Evolutionary conservation across 108 stramenopile genomes (phyloP).

Genomic region (Thalassiosira profunda): DNA sequence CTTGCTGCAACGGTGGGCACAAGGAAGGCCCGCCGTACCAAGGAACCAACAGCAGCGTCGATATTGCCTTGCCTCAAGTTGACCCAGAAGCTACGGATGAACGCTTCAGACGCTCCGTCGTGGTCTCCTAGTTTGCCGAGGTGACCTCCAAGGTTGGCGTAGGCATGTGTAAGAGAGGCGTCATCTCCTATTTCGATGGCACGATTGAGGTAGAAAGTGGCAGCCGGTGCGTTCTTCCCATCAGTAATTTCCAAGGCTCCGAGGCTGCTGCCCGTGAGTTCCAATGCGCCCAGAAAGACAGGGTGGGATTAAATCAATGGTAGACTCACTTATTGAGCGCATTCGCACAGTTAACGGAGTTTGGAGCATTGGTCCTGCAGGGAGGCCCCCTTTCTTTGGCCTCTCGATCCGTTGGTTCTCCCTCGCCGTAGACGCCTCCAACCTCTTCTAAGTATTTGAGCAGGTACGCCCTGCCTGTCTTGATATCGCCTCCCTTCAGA

Average conservation of each 20-base stretch:
- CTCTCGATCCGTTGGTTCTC: neutral
- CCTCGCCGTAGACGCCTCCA: conserved; percentile 20
- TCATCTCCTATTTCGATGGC: conserved; percentile 39
- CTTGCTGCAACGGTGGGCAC: conserved; percentile 16
- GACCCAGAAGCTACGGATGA: conserved; percentile 15
- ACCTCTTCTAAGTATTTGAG: conserved; percentile 8
- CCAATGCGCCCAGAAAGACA: no score
- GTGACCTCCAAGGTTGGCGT: conserved; percentile 22
- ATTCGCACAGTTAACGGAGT: conserved; percentile 13
- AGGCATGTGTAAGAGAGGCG: conserved; percentile 15
- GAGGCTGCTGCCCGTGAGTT: no score
- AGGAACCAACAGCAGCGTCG: conserved; percentile 1
- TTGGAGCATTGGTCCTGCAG: neutral
- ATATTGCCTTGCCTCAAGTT: conserved; percentile 5
- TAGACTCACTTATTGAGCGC: conserved; percentile 37
- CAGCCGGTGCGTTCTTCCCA: conserved; percentile 15
- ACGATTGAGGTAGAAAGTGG: conserved; percentile 2
- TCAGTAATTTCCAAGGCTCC: conserved; percentile 11
- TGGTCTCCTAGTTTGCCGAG: conserved; percentile 20
- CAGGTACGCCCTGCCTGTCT: neutral
- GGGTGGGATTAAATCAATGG: no score
- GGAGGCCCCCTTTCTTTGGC: conserved; percentile 5
- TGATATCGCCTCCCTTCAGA: neutral
- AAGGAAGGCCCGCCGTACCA: conserved; percentile 18
- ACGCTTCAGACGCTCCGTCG: conserved; percentile 25